A percentile compares a stretch with the other conserved stretches of the same genome.
Evolutionary conservation across 164 flowering plant species (phyloP).

Genomic region (Kingdonia uniflora): DNA sequence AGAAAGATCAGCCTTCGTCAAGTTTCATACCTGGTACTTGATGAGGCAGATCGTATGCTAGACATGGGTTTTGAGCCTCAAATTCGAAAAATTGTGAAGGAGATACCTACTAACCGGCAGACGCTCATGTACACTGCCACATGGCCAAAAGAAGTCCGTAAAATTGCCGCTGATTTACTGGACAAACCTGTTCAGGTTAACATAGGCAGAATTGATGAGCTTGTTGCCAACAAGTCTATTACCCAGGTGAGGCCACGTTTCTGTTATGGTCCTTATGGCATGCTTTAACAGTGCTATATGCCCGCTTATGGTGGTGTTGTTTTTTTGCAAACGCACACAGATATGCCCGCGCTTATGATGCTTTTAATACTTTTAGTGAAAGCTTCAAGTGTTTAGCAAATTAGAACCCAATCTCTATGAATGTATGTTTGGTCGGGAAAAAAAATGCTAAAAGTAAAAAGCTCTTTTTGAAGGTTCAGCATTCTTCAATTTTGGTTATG

Average conservation of each 20-base stretch:
- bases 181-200: constrained; percentile 84
- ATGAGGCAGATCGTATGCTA: constrained; percentile 96
- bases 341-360: too few species aligned
- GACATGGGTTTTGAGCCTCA: constrained; percentile 99
- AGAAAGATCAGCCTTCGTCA: constrained; percentile 62
- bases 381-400: too few species aligned
- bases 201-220: constrained; percentile 82
- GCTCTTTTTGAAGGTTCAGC: too few species aligned
- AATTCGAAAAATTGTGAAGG: constrained; percentile 77
- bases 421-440: too few species aligned
- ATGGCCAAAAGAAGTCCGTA: constrained; percentile 94
- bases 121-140: constrained; percentile 96
- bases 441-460: too few species aligned
- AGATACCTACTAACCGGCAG: constrained; percentile 76
- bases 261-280: background rate
- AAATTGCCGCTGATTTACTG: constrained; percentile 83
- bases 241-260: constrained; percentile 48
- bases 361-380: too few species aligned
- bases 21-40: constrained; percentile 76
- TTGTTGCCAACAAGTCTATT: constrained; percentile 88
- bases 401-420: too few species aligned
- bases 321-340: too few species aligned
- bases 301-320: too few species aligned
- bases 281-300: too few species aligned
- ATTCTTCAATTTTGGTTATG: too few species aligned